Conservation (phyloP, 2,329 filamentous ascomycete genomes). For the Fusarium falciforme region DNA sequence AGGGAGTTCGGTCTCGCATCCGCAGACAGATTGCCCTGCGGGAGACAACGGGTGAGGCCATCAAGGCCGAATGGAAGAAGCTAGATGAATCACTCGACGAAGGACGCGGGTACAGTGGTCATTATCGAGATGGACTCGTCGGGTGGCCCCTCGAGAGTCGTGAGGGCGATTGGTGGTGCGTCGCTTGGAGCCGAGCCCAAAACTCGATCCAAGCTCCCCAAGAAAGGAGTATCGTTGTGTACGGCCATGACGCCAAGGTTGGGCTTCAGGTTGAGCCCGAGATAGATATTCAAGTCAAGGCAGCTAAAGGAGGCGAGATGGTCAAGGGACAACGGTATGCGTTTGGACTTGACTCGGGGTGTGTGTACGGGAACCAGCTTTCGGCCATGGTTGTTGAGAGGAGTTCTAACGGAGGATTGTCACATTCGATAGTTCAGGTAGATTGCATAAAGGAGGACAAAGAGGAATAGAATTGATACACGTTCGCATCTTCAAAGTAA, state of each 20-base stretch:
- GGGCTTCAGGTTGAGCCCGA: slow-evolving; percentile 63
- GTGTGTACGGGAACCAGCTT: slow-evolving; percentile 68
- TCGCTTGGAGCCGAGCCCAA: slow-evolving; percentile 36
- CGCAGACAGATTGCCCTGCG: slow-evolving; percentile 13
- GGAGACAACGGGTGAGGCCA: neutral
- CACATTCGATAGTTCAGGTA: slow-evolving; percentile 28
- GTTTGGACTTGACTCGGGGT: slow-evolving; percentile 85
- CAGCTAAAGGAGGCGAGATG: neutral
- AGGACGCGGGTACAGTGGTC: neutral
- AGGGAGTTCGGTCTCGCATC: slow-evolving; percentile 24
- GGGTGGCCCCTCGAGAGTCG: slow-evolving; percentile 26
- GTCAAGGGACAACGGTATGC: slow-evolving; percentile 64
- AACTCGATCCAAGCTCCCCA: slow-evolving; percentile 13
- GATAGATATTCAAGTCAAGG: neutral
- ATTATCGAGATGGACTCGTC: neutral
- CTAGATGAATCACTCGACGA: neutral
- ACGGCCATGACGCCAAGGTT: slow-evolving; percentile 82
- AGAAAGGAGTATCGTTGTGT: slow-evolving; percentile 73
- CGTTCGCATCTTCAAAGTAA: neutral
- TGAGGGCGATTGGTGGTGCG: slow-evolving; percentile 27
- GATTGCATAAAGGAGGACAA: neutral
- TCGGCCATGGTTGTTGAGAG: slow-evolving; percentile 27
- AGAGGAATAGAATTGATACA: neutral
- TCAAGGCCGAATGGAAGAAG: neutral
- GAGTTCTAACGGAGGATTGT: neutral